Percentiles rank a stretch among this genome's conserved stretches.
Evolutionary conservation across 805 yeast genomes (phyloP).

Genomic region (Metschnikowia hibisci): DNA sequence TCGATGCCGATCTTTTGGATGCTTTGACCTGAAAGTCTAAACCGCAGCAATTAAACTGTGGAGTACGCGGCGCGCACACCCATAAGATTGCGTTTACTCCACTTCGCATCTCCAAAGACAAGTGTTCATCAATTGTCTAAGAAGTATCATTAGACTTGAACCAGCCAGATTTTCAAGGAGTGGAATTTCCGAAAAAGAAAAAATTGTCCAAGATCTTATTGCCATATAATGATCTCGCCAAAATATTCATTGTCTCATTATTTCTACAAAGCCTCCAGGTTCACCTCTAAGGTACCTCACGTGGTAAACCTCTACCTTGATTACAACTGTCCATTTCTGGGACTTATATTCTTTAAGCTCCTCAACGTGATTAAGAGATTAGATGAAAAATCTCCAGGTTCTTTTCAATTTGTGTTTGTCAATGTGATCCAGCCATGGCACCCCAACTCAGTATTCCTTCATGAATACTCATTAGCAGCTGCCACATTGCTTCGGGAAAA

Average conservation of each 20-base stretch:
- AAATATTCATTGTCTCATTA: conserved; percentile 39
- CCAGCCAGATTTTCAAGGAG: too few species aligned
- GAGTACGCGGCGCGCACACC: conserved; percentile 1
- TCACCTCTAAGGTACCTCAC: conserved; percentile 30
- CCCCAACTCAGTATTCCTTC: conserved; percentile 60
- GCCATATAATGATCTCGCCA: conserved; percentile 37
- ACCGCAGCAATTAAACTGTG: conserved; percentile 1
- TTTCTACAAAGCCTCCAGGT: conserved; percentile 19
- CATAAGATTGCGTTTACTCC: too few species aligned
- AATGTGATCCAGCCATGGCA: conserved; percentile 93
- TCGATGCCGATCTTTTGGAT: not conserved
- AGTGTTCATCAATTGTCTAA: too few species aligned
- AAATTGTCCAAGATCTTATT: too few species aligned
- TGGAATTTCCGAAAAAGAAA: too few species aligned
- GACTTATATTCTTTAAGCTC: conserved; percentile 57
- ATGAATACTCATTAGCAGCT: conserved; percentile 70
- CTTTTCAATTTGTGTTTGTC: conserved; percentile 58
- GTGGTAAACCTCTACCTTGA: conserved; percentile 65
- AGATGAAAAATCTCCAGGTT: conserved; percentile 41
- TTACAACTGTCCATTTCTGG: conserved; percentile 74
- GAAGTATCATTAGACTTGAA: too few species aligned
- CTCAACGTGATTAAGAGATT: conserved; percentile 51
- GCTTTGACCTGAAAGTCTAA: not conserved
- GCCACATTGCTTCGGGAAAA: conserved; percentile 54
- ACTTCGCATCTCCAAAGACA: too few species aligned